Percentiles rank a stretch among this genome's conserved stretches.
These are phyloP conservation scores for Ogataea minuta DNA, from an alignment of 805 yeast genomes.

Conservation along the genomic window DNA sequence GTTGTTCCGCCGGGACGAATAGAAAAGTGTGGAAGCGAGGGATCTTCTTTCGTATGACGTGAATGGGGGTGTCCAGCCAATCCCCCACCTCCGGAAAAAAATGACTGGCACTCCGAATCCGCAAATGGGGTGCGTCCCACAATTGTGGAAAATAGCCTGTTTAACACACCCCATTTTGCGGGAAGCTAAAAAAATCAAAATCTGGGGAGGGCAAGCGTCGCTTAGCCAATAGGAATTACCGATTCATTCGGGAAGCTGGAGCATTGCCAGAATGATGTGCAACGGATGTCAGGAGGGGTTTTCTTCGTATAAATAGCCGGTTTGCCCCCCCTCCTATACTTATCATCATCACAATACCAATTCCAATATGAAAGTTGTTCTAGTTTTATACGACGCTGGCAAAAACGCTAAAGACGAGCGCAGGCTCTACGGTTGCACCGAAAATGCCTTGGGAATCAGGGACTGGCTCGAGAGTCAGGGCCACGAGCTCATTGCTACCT, in stretches of 20 bases:
- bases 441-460: slow-evolving; percentile 72
- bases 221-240: slow-evolving; percentile 16
- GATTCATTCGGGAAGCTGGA: slow-evolving; percentile 18
- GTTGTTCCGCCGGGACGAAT: slow-evolving; percentile 20
- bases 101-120: background rate
- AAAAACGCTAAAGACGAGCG: slow-evolving; percentile 59
- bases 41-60: background rate
- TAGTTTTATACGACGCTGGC: slow-evolving; percentile 59
- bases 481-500: slow-evolving; percentile 62
- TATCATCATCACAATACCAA: slow-evolving; percentile 5
- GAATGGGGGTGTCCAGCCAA: slow-evolving; percentile 6
- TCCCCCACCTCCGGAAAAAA: slow-evolving; percentile 7
- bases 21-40: background rate
- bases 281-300: slow-evolving; percentile 10
- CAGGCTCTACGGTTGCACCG: slow-evolving; percentile 64
- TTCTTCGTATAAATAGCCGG: slow-evolving; percentile 8
- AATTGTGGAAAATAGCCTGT: slow-evolving; percentile 23
- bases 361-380: slow-evolving; percentile 43
- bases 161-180: slow-evolving; percentile 17
- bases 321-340: no score
- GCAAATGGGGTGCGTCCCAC: slow-evolving; percentile 12
- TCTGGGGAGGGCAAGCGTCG: slow-evolving; percentile 15
- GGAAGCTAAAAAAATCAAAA: slow-evolving; percentile 10
- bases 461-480: slow-evolving; percentile 64
- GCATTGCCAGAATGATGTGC: slow-evolving; percentile 1